Conservation (phyloP, 805 yeast species). For the Candida caryicola region DNA sequence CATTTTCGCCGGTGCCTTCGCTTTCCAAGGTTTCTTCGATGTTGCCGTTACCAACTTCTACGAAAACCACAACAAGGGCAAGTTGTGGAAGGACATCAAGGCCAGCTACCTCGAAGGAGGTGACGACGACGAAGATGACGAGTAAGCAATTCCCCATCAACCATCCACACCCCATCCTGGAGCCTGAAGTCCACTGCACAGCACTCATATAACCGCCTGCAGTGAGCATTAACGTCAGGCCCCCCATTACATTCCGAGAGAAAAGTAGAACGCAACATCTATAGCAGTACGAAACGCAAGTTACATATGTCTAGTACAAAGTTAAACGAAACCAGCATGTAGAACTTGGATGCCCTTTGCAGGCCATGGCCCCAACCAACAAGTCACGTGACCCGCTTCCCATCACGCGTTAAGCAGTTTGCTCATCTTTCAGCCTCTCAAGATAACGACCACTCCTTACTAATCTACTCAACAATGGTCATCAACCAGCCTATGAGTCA, state of each 20-base stretch:
- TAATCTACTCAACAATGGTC: constrained; percentile 19
- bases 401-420: neutral
- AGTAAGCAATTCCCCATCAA: constrained; percentile 1
- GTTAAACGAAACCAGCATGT: no score
- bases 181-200: no score
- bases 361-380: no score
- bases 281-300: no score
- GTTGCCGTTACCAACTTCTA: constrained; percentile 65
- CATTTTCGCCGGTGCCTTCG: constrained; percentile 78
- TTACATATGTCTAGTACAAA: no score
- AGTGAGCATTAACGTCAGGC: no score
- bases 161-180: no score
- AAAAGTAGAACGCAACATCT: no score
- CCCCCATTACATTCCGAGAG: no score
- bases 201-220: no score
- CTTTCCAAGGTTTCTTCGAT: constrained; percentile 78
- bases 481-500: constrained; percentile 89
- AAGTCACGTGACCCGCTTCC: neutral
- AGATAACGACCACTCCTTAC: neutral
- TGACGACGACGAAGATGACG: constrained; percentile 59
- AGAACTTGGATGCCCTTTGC: no score
- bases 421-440: neutral
- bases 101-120: constrained; percentile 52
- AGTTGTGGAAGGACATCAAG: constrained; percentile 81
- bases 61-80: constrained; percentile 77